Base-by-base conservation (phyloP, 2,329 filamentous ascomycete genomes). In the Penicillium hordei region DNA sequence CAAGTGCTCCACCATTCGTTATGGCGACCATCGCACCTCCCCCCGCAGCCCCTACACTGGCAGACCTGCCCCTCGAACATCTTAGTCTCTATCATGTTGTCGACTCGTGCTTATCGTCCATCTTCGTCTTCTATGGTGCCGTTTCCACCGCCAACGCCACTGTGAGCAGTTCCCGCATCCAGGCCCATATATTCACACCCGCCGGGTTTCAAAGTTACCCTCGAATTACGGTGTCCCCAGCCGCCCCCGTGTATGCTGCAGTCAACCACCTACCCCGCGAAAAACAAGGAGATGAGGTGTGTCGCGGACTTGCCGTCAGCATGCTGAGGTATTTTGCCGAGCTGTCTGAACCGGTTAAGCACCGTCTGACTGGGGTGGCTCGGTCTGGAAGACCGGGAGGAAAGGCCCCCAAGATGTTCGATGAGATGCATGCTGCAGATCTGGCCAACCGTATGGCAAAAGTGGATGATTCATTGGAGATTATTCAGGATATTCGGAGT, bases 271-370 rank as follows among this genome's bases (percentile, higher is more conserved):
- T 99, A 43, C 92, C 94, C 42, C 89, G 92, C 71, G 93, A 97
- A 72, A 92, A 93, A 75, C 94, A 97, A 79, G 93, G 93, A 69
- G 93, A 97, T 73, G 93, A 97, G 75, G 83, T 96, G 63, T 95
- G 89, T 76, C 88, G 94, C 45, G 94, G 89, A 19, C 83, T 99
- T 55, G 94, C 93, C 48, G 96, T 97, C 75, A 92, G 91, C 56
- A 82, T 99, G 65, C 89, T 89, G 80, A 97, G 96, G 74, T 99
- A 97, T 81, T 97, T 97, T 72, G 84, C 85, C 60, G 93, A 97
- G 76, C 82, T 99, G 52, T 87, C 93, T 23, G 84, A 89, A 54
- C 80, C 83, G 38, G 88, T 92, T 70, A 96, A 91, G 79, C 82
- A 81, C 67, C 83, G 86, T 60, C 83, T 96, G 73, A 86, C 81